Evolutionary conservation across 345 rosid species (phyloP).

Genomic region (Populus davidiana): DNA sequence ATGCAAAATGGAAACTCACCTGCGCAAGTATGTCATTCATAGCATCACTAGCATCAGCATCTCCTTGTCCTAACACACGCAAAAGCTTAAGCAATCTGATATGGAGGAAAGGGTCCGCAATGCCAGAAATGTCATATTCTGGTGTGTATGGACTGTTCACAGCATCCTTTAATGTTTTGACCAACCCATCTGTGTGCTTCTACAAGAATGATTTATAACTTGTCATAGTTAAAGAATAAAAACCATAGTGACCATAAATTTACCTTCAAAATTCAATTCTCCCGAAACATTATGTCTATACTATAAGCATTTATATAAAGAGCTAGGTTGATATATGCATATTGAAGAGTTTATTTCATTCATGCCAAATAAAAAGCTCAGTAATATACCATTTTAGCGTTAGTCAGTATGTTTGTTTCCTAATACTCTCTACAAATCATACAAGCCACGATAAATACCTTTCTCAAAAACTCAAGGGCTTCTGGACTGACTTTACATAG

Average conservation of each 20-base stretch:
- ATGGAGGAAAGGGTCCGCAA: constrained; percentile 96
- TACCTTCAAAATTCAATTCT: neutral
- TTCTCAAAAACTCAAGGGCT: constrained; percentile 80
- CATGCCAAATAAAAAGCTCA: constrained; percentile 16
- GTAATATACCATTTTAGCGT: neutral
- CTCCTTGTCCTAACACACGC: constrained; percentile 91
- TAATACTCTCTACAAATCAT: neutral
- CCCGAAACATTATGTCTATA: neutral
- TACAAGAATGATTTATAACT: constrained; percentile 29
- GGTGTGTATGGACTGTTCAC: constrained; percentile 94
- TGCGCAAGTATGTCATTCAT: constrained; percentile 99
- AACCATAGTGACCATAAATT: neutral
- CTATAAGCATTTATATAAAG: neutral
- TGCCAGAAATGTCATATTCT: constrained; percentile 98
- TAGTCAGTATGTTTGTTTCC: neutral
- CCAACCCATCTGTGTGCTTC: constrained; percentile 91
- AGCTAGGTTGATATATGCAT: neutral
- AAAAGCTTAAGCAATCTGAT: constrained; percentile 88
- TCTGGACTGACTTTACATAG: constrained; percentile 83
- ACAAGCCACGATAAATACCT: constrained; percentile 47
- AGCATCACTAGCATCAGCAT: constrained; percentile 84
- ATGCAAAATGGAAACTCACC: constrained; percentile 44
- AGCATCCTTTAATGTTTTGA: constrained; percentile 77
- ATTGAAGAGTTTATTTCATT: constrained; percentile 10
- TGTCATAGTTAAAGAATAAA: constrained; percentile 6